Conservation (phyloP, 2,329 filamentous ascomycete species). For the Sclerotinia glacialis region DNA sequence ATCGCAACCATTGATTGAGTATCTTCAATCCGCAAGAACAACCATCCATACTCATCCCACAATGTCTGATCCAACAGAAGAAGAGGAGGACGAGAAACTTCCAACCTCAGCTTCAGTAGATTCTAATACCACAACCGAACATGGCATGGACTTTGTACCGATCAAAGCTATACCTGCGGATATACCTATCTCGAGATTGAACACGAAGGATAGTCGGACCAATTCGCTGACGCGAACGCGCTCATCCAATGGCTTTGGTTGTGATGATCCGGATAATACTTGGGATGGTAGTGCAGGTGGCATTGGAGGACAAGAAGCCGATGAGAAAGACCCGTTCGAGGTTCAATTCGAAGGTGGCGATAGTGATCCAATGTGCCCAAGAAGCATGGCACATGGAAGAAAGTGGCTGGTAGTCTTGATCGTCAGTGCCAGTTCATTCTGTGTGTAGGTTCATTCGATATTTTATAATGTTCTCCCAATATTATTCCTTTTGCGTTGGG, state of each 20-base stretch:
- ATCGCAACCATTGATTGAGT: background rate
- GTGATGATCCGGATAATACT: constrained; percentile 29
- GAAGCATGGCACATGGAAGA: constrained; percentile 60
- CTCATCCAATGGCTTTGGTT: constrained; percentile 40
- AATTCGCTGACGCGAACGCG: constrained; percentile 29
- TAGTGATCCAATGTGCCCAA: constrained; percentile 70
- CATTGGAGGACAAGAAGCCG: constrained; percentile 31
- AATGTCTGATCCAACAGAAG: constrained; percentile 4
- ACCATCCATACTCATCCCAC: background rate
- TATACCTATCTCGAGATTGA: constrained; percentile 2
- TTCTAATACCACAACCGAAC: background rate
- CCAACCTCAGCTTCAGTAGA: background rate
- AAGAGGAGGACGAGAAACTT: background rate
- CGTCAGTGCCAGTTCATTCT: constrained; percentile 70
- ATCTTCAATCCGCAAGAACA: background rate
- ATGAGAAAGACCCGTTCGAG: constrained; percentile 54
- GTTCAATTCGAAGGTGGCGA: constrained; percentile 73
- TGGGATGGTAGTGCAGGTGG: constrained; percentile 24
- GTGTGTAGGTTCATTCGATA: constrained; percentile 63
- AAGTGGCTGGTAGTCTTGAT: constrained; percentile 81
- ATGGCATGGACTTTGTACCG: constrained; percentile 31
- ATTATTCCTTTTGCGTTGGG: background rate
- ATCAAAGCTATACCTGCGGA: constrained; percentile 21
- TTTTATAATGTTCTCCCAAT: constrained; percentile 1
- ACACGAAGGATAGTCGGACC: constrained; percentile 18